Conservation (phyloP, 805 yeast genomes). For the Candida corydali region DNA sequence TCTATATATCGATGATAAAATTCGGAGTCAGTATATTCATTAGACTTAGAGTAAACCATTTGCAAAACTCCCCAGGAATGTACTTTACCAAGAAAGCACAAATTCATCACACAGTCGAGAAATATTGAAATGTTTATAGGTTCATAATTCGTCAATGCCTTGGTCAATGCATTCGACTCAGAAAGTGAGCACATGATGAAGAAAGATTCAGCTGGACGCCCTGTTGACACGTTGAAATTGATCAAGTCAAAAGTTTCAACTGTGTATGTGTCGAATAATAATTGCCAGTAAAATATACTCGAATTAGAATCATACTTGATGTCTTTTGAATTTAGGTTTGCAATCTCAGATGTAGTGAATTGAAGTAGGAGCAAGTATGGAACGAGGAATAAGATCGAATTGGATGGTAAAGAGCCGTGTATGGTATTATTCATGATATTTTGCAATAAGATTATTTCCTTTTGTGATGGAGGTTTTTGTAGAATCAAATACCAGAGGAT, state of each 20-base stretch:
- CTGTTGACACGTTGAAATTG: background rate
- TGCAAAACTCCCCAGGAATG: slow-evolving; percentile 6
- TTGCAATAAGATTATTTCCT: slow-evolving; percentile 14
- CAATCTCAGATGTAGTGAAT: slow-evolving; percentile 9
- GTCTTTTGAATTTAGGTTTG: slow-evolving; percentile 1
- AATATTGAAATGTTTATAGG: slow-evolving; percentile 2
- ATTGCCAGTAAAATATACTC: slow-evolving; percentile 14
- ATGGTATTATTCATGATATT: background rate
- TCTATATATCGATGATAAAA: slow-evolving; percentile 25
- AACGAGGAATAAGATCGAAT: slow-evolving; percentile 4
- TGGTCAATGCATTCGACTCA: slow-evolving; percentile 14
- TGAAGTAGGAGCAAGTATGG: slow-evolving; percentile 18
- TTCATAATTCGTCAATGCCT: slow-evolving; percentile 11
- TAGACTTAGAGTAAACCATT: slow-evolving; percentile 3
- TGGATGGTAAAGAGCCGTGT: slow-evolving; percentile 2
- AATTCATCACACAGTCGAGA: slow-evolving; percentile 9
- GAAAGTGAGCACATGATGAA: slow-evolving; percentile 16
- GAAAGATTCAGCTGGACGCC: slow-evolving; percentile 18
- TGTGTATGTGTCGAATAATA: slow-evolving; percentile 16
- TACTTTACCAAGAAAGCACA: slow-evolving; percentile 1
- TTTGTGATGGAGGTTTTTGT: slow-evolving; percentile 22
- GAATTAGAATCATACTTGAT: background rate
- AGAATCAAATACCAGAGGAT: slow-evolving; percentile 29
- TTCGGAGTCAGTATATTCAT: slow-evolving; percentile 11
- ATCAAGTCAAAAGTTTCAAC: slow-evolving; percentile 11